Percentiles rank a stretch among this genome's conserved stretches.
These are phyloP conservation scores for Scheffersomyces illinoinensis DNA, from an alignment of 1,139 yeast genomes.

Conservation along the genomic window DNA sequence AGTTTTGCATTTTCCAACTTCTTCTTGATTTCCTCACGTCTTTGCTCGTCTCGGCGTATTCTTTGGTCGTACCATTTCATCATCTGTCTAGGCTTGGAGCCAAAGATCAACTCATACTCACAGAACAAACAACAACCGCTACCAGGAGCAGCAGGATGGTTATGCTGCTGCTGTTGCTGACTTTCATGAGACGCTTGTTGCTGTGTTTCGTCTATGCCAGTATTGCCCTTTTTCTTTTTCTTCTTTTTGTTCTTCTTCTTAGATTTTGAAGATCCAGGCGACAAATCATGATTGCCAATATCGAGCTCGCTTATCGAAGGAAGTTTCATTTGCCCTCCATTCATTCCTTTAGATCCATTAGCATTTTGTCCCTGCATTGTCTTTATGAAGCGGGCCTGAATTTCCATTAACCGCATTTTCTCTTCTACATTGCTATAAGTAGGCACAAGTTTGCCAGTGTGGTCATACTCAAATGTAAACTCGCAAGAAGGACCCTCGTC, in stretches of 20 bases:
- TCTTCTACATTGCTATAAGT: slow-evolving; percentile 44
- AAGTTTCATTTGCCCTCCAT: slow-evolving; percentile 6
- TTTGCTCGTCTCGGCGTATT: slow-evolving; percentile 32
- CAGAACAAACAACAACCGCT: slow-evolving; percentile 52
- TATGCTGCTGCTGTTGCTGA: not conserved
- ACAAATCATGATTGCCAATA: slow-evolving; percentile 5
- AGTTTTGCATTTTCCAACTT: slow-evolving; percentile 40
- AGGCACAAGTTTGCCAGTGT: slow-evolving; percentile 44
- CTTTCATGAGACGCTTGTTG: not conserved
- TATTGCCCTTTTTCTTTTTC: slow-evolving; percentile 22
- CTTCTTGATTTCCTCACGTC: slow-evolving; percentile 34
- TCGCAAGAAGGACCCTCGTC: slow-evolving; percentile 31
- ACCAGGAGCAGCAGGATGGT: not conserved
- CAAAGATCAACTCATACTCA: slow-evolving; percentile 60
- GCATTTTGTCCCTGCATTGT: not conserved
- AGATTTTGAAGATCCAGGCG: slow-evolving; percentile 8
- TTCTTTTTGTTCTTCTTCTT: slow-evolving; percentile 20
- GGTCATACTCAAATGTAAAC: slow-evolving; percentile 46
- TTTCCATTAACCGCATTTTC: slow-evolving; percentile 32
- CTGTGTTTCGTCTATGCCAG: not conserved
- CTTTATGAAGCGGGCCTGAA: slow-evolving; percentile 11
- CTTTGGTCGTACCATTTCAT: slow-evolving; percentile 48
- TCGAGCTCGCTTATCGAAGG: slow-evolving; percentile 19
- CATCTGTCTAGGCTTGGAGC: slow-evolving; percentile 49
- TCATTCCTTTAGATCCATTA: not conserved